Evolutionary conservation across 1,139 yeast genomes (phyloP), one percentile per base, ranked within the genome.

Genomic region (Yamadazyma taylorii): DNA sequence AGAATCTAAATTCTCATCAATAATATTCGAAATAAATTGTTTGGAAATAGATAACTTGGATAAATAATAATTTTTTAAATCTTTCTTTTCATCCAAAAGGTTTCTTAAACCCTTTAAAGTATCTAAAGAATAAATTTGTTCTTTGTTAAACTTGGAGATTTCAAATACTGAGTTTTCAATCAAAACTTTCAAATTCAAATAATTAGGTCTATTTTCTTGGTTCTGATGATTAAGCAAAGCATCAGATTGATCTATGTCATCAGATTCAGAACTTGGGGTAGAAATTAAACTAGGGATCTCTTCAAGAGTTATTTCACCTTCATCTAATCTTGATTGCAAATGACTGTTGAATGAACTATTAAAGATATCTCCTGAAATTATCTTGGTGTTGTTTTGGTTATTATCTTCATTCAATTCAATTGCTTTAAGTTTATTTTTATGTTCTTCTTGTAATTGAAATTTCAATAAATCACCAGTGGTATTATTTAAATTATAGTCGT

Each of bases 91-190:
- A 14, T 54, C 58, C 14, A 69, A 60, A 7, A 38, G 36, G 12
- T 37, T 39, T 42, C 69, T 70, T 45, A 70, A 49, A 15, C 43
- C 44, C 29, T 58, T 55, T 27, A 69, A 52, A 16, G 61, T 50
- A 11, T 56, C 38, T 30, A 69, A 52, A 5, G 72, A 54, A 34
- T 70, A 49, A 8, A 71, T 60, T 19, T 73, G 56, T 31, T 62
- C 61, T 38, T 61, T 62, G 39, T 60, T 59, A 30, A 69, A 55
- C 39, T 63, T 65, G 19, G 62, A 56, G n/a, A 68, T 58, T 44
- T 69, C 75, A 41, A 71, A 66, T 9, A 69, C 64, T 5, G 73
- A 61, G 45, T 69, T 69, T 48, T 71, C 77, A 37, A 71, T 69
- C 38, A 71, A 56, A 2, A 71, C 64, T 46, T 64, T 63, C 45